These are phyloP conservation scores for Letharia columbiana DNA, from an alignment of 495 filamentous ascomycete genomes.

Conservation along the genomic window DNA sequence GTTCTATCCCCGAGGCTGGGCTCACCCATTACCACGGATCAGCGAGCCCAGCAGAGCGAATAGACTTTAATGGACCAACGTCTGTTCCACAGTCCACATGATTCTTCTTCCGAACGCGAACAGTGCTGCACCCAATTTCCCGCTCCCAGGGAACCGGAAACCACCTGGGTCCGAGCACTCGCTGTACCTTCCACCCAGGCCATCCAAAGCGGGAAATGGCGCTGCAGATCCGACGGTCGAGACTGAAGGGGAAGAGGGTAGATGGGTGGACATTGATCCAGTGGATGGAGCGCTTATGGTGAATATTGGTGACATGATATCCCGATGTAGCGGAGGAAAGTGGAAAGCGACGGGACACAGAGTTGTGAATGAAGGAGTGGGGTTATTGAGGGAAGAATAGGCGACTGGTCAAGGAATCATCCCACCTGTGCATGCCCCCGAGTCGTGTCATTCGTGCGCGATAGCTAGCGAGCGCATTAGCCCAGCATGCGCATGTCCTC, in stretches of 20 bases:
- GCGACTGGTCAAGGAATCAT: no score
- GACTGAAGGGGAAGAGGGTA: constrained; percentile 10
- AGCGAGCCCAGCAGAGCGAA: not conserved
- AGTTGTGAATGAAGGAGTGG: constrained; percentile 32
- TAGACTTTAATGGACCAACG: not conserved
- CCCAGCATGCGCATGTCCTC: no score
- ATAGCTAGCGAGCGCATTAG: no score
- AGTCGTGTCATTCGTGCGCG: no score
- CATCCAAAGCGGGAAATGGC: no score
- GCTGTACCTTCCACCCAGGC: no score
- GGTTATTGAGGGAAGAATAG: constrained; percentile 17
- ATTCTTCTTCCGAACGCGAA: not conserved
- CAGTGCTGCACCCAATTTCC: not conserved
- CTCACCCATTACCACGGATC: not conserved
- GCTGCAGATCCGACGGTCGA: constrained; percentile 4
- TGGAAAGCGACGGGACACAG: constrained; percentile 34
- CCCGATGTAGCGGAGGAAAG: constrained; percentile 36
- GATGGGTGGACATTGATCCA: constrained; percentile 34
- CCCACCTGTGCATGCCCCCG: no score
- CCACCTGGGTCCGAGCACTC: not conserved
- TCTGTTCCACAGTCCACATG: not conserved
- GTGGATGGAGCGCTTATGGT: constrained; percentile 32
- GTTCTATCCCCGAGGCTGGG: not conserved
- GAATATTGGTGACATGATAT: constrained; percentile 40
- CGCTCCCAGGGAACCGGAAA: not conserved